Conservation (phyloP, 139 green algal genomes). For the Haematococcus sp. region DNA sequence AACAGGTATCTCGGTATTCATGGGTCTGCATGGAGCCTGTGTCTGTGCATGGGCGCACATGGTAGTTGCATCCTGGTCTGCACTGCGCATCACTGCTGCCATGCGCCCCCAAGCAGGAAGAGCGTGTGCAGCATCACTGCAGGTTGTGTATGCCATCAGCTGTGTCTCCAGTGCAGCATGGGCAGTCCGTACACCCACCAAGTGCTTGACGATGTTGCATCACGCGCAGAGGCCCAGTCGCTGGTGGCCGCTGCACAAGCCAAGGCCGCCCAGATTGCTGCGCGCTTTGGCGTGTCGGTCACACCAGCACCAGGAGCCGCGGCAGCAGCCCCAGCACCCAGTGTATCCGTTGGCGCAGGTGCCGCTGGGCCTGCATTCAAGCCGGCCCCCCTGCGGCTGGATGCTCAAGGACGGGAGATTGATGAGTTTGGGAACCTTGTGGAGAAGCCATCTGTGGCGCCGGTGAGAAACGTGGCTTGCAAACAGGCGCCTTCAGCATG, state of each 20-base stretch:
- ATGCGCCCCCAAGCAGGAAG: too few relatives aligned
- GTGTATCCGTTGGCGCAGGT: background rate
- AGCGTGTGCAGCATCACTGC: too few relatives aligned
- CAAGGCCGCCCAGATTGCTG: slow-evolving; percentile 14
- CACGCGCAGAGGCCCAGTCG: slow-evolving; percentile 13
- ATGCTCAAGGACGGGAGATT: slow-evolving; percentile 56
- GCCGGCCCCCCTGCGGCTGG: slow-evolving; percentile 44
- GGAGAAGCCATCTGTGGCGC: too few relatives aligned
- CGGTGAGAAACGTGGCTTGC: too few relatives aligned
- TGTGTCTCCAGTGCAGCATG: too few relatives aligned
- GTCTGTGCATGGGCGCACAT: too few relatives aligned
- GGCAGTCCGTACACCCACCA: background rate
- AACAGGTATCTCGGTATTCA: too few relatives aligned
- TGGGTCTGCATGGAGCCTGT: too few relatives aligned
- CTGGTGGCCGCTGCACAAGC: background rate
- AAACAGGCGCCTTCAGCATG: too few relatives aligned
- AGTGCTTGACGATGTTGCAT: background rate
- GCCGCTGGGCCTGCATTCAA: background rate
- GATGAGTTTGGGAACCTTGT: slow-evolving; percentile 42
- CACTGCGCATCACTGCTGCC: too few relatives aligned
- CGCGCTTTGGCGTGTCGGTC: background rate
- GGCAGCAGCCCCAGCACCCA: background rate
- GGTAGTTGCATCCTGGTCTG: too few relatives aligned
- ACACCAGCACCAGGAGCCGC: slow-evolving; percentile 1
- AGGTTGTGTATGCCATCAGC: too few relatives aligned